phyloP scores from a whole-genome alignment of 495 filamentous ascomycete species.

The Baudoinia panamericana region DNA sequence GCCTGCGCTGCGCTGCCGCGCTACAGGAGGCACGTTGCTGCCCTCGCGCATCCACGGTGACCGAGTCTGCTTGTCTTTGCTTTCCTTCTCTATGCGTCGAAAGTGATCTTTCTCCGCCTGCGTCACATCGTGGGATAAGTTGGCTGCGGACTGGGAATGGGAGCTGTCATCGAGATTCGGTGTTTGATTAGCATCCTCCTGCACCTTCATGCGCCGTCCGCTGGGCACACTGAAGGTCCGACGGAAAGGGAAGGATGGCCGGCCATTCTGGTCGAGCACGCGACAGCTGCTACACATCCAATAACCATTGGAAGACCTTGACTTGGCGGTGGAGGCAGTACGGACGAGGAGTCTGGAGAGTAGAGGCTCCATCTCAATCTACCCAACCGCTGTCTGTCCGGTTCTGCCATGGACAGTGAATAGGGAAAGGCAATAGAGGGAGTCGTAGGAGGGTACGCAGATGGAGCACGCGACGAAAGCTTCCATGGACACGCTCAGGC shows the following conservation, averaged over 20 bases:
- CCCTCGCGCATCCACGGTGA: constrained; percentile 62
- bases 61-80: constrained; percentile 39
- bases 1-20: constrained; percentile 34
- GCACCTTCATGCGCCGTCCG: no score
- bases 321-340: no score
- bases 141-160: constrained; percentile 22
- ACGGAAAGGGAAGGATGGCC: constrained; percentile 1
- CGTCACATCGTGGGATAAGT: constrained; percentile 27
- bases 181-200: constrained; percentile 3
- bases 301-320: no score
- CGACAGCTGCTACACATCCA: constrained; percentile 2
- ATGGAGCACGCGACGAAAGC: no score
- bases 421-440: no score
- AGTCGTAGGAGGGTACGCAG: no score
- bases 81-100: constrained; percentile 30
- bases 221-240: background rate
- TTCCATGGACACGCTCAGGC: no score
- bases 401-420: no score
- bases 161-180: constrained; percentile 10
- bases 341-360: background rate
- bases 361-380: background rate
- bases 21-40: constrained; percentile 43
- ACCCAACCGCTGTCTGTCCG: no score
- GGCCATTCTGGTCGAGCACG: background rate
- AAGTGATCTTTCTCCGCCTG: constrained; percentile 30